A percentile compares a stretch with the other conserved stretches of the same genome.
phyloP scores from a whole-genome alignment of 2,329 filamentous ascomycete genomes.

The Pseudogymnoascus destructans region DNA sequence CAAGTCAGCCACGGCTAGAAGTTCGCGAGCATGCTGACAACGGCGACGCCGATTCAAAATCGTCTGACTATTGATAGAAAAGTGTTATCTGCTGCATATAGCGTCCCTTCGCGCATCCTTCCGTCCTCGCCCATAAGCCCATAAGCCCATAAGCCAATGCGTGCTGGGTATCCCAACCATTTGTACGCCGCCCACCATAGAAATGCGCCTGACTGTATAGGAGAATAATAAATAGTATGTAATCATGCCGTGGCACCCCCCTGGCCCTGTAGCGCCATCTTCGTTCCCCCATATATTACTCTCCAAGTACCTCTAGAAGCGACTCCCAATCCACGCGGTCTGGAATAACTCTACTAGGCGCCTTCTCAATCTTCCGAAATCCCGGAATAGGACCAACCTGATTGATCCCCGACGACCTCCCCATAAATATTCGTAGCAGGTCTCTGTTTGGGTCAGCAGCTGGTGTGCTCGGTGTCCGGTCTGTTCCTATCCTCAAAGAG shows the following conservation, averaged over 20 bases:
- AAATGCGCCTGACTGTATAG: neutral
- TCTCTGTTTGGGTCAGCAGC: constrained; percentile 17
- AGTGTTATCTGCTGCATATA: constrained; percentile 5
- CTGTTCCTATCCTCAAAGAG: constrained; percentile 13
- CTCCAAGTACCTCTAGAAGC: constrained; percentile 21
- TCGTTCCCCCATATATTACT: constrained; percentile 6
- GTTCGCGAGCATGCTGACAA: neutral
- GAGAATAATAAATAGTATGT: neutral
- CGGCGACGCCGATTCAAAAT: constrained; percentile 1
- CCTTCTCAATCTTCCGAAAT: constrained; percentile 38
- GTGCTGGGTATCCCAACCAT: constrained; percentile 4
- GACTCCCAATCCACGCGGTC: constrained; percentile 22
- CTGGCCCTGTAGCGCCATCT: neutral
- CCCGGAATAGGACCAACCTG: constrained; percentile 63
- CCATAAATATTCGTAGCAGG: constrained; percentile 27
- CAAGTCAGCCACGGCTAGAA: neutral
- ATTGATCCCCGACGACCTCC: constrained; percentile 60
- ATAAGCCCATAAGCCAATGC: neutral
- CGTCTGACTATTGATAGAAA: neutral
- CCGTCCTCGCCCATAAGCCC: neutral
- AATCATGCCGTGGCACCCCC: neutral
- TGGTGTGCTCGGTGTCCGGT: constrained; percentile 25
- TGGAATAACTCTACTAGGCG: constrained; percentile 22
- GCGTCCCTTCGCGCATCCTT: neutral
- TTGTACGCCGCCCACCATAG: neutral